Percentiles rank a stretch among this genome's conserved stretches.
Conservation (phyloP, 257 asterid species). For the Misopates orontium region DNA sequence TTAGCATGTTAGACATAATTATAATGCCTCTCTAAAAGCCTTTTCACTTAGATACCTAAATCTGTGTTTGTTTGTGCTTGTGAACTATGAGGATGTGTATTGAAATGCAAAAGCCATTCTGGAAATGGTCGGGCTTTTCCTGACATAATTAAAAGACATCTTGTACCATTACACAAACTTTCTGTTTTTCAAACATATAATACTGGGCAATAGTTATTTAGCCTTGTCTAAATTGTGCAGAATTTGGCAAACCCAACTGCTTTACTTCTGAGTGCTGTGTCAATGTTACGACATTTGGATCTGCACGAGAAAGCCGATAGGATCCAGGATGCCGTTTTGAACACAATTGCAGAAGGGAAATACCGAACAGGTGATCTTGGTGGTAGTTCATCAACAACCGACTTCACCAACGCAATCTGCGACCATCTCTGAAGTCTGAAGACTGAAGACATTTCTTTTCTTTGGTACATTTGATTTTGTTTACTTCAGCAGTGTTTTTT, state of each 20-base stretch:
- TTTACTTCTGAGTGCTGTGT: constrained; percentile 59
- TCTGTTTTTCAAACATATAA: too few species aligned
- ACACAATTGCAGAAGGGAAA: constrained; percentile 65
- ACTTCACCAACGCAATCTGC: constrained; percentile 63
- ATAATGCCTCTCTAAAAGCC: too few species aligned
- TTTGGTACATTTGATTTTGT: constrained; percentile 27
- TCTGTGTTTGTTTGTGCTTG: too few species aligned
- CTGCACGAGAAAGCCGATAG: constrained; percentile 61
- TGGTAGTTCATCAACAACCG: constrained; percentile 58
- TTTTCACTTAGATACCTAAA: too few species aligned
- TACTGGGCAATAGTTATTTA: neutral
- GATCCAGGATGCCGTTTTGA: constrained; percentile 55
- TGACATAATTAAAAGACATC: too few species aligned
- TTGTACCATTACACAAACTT: too few species aligned
- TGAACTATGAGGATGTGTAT: too few species aligned
- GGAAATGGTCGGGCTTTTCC: too few species aligned
- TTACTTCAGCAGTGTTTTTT: constrained; percentile 26
- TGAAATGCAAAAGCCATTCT: too few species aligned
- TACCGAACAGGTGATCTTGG: constrained; percentile 72
- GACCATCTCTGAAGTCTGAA: constrained; percentile 47
- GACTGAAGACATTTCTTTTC: too few species aligned
- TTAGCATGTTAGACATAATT: neutral
- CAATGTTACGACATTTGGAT: constrained; percentile 56
- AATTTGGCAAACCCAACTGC: constrained; percentile 89
- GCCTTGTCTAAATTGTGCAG: constrained; percentile 38